These are phyloP conservation scores for Xylariaceae sp. DNA, from an alignment of 2,329 filamentous ascomycete species.

Conservation along the genomic window DNA sequence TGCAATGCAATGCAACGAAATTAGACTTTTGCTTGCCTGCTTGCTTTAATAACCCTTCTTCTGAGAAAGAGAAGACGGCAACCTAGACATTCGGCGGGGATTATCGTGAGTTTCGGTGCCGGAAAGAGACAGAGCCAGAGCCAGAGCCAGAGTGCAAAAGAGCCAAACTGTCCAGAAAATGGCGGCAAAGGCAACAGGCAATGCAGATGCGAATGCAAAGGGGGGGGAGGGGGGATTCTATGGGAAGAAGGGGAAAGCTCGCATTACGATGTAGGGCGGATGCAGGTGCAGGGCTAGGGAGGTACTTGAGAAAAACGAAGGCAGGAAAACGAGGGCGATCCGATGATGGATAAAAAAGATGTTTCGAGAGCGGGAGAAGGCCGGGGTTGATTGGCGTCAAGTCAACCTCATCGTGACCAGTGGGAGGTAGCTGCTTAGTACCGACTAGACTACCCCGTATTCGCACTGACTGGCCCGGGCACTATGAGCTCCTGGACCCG, in stretches of 20 bases:
- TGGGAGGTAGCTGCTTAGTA: neutral
- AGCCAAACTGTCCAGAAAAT: neutral
- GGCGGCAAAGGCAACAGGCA: neutral
- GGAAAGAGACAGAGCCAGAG: neutral
- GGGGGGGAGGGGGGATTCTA: constrained; percentile 1
- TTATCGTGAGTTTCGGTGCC: neutral
- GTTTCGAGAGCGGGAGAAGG: constrained; percentile 21
- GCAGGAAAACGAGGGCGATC: constrained; percentile 9
- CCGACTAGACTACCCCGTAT: neutral
- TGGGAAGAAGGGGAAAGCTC: constrained; percentile 7
- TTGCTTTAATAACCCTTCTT: constrained; percentile 9
- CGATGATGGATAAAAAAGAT: constrained; percentile 8
- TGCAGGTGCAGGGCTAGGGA: constrained; percentile 8
- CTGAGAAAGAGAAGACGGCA: neutral
- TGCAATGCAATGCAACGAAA: constrained; percentile 5
- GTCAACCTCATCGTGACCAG: constrained; percentile 9
- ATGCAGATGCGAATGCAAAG: neutral
- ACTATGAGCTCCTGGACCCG: too few relatives aligned
- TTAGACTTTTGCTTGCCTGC: neutral
- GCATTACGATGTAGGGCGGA: constrained; percentile 5
- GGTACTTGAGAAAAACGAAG: constrained; percentile 12
- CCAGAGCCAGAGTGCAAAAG: neutral
- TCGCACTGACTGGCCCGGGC: neutral
- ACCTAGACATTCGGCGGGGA: neutral
- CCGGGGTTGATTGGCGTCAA: constrained; percentile 19